Evolutionary conservation across 768 basidiomycete species (phyloP).

Genomic region (Lactarius trivialis): DNA sequence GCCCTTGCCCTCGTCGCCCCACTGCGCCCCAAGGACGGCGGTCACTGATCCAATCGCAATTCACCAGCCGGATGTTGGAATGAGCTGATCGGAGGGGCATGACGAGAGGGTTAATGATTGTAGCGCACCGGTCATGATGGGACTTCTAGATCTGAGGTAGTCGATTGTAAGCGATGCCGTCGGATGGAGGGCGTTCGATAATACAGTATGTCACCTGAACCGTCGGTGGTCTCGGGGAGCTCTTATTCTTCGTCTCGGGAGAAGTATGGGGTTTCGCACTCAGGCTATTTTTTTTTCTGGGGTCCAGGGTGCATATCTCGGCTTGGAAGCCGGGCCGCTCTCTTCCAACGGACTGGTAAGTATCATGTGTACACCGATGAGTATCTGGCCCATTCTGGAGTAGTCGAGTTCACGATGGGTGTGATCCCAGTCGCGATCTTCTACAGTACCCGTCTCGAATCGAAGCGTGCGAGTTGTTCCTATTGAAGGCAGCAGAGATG

Average conservation of each 20-base stretch:
- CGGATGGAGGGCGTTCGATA: neutral
- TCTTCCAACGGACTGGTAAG: neutral
- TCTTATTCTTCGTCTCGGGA: neutral
- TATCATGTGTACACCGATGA: too few species aligned
- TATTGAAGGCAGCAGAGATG: neutral
- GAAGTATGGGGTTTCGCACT: neutral
- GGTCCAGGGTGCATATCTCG: neutral
- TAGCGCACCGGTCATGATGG: slow-evolving; percentile 6
- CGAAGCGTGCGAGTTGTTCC: neutral
- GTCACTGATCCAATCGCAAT: slow-evolving; percentile 36
- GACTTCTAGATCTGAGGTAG: neutral
- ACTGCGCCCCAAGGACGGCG: slow-evolving; percentile 82
- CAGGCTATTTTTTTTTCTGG: neutral
- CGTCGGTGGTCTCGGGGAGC: neutral
- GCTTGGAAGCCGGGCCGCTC: slow-evolving; percentile 6
- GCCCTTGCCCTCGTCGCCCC: slow-evolving; percentile 92
- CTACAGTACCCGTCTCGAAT: neutral
- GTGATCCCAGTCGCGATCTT: neutral
- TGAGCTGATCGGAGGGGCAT: neutral
- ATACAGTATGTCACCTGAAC: neutral
- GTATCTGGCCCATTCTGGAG: too few species aligned
- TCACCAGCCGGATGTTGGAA: neutral
- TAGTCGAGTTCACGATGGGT: neutral
- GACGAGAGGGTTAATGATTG: neutral
- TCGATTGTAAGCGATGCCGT: slow-evolving; percentile 2